A percentile compares a stretch with the other conserved stretches of the same genome.
phyloP scores from a whole-genome alignment of 768 basidiomycete genomes.

The Sporobolomyces pararoseus region DNA sequence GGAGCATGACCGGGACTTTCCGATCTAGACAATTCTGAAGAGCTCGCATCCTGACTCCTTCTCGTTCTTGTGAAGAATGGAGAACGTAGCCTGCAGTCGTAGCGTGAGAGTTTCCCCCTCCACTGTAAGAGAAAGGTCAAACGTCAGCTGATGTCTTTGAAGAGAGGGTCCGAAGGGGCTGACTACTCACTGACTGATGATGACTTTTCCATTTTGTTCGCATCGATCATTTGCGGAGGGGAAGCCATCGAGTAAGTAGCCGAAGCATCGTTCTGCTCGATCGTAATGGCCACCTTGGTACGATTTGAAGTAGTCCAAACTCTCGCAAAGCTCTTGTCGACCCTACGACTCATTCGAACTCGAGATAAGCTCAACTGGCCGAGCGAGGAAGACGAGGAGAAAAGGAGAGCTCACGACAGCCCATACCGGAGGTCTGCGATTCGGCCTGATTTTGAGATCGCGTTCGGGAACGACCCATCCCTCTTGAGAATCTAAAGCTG shows the following conservation, averaged over 20 bases:
- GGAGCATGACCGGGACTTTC: conserved; percentile 24
- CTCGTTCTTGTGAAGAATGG: conserved; percentile 5
- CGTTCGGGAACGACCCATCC: conserved; percentile 17
- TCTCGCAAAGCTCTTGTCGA: conserved; percentile 39
- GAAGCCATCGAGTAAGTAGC: conserved; percentile 38
- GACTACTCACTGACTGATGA: conserved; percentile 32
- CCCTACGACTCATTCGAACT: neutral
- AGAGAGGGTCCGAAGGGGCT: neutral
- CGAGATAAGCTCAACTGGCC: neutral
- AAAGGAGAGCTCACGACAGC: neutral
- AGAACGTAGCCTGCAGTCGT: conserved; percentile 20
- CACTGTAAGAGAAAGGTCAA: conserved; percentile 5
- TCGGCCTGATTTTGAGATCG: neutral
- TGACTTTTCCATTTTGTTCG: conserved; percentile 17
- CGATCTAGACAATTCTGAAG: conserved; percentile 30
- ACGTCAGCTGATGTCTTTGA: neutral
- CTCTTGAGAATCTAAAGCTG: neutral
- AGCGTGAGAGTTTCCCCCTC: conserved; percentile 30
- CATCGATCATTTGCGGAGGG: conserved; percentile 18
- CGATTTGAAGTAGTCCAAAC: conserved; percentile 22
- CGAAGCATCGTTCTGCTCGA: conserved; percentile 25
- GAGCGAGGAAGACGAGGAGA: neutral
- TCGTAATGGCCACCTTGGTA: conserved; percentile 42
- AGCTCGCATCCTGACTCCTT: conserved; percentile 21
- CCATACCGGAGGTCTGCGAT: conserved; percentile 27